Percentiles rank a stretch among this genome's conserved stretches.
These are phyloP conservation scores for Cladophialophora chaetospira DNA, from an alignment of 2,329 filamentous ascomycete species.

Conservation along the genomic window DNA sequence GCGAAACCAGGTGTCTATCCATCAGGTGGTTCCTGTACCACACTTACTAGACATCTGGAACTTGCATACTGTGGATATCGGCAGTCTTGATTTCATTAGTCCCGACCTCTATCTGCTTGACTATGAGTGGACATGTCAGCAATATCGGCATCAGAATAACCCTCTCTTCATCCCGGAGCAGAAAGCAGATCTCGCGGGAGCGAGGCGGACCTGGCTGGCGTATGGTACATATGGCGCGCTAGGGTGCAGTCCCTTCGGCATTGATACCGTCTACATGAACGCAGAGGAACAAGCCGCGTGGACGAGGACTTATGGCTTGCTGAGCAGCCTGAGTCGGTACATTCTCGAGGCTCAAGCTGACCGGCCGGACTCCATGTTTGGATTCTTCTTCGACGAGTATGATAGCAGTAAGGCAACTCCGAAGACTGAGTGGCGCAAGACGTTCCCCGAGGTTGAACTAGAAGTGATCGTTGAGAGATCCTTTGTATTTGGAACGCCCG, in stretches of 20 bases:
- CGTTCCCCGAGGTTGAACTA: conserved; percentile 50
- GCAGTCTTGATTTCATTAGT: conserved; percentile 49
- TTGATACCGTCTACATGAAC: not conserved
- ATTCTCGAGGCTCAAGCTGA: conserved; percentile 45
- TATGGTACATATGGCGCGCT: not conserved
- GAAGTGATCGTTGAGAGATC: conserved; percentile 46
- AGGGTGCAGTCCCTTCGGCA: not conserved
- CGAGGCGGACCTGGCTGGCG: not conserved
- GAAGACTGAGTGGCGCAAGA: not conserved
- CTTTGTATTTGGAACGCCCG: conserved; percentile 51
- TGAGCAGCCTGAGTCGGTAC: conserved; percentile 33
- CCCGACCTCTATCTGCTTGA: conserved; percentile 54
- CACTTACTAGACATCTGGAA: conserved; percentile 21
- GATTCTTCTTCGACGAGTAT: conserved; percentile 42
- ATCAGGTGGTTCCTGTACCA: not conserved
- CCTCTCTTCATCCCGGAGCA: not conserved
- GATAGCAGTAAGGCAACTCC: conserved; percentile 23
- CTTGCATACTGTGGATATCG: conserved; percentile 47
- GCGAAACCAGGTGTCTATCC: not conserved
- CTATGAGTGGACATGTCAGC: conserved; percentile 44
- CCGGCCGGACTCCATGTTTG: conserved; percentile 38
- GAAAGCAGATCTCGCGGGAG: not conserved
- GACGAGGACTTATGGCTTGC: not conserved
- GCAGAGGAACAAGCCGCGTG: not conserved
- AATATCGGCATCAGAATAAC: conserved; percentile 41